phyloP scores from a whole-genome alignment of 23 red algal genomes.

The Gracilariopsis chorda region DNA sequence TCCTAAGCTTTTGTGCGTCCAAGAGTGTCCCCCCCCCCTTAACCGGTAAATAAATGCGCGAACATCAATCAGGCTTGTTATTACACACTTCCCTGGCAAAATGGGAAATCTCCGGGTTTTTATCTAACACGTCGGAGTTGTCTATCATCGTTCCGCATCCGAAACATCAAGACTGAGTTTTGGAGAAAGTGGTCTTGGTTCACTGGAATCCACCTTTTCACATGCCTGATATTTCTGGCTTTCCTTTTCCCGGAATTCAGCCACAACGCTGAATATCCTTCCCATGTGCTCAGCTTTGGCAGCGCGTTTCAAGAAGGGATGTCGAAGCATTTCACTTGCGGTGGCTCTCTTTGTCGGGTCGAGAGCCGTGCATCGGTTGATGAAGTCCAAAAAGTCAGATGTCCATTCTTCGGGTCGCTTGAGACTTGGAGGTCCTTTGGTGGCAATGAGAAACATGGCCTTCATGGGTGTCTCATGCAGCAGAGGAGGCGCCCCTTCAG shows the following conservation, averaged over 20 bases:
- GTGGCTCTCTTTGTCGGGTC: conserved; percentile 64
- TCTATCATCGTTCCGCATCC: not conserved
- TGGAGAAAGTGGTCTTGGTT: conserved; percentile 18
- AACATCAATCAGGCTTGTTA: no score
- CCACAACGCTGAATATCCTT: conserved; percentile 69
- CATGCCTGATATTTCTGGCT: conserved; percentile 28
- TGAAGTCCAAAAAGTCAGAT: conserved; percentile 84
- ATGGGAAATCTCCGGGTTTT: no score
- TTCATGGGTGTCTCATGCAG: conserved; percentile 84
- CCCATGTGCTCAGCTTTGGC: conserved; percentile 63
- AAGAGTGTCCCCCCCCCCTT: no score
- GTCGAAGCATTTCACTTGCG: conserved; percentile 75
- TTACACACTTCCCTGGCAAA: no score
- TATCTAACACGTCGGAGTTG: no score
- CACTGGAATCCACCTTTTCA: conserved; percentile 11
- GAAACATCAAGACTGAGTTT: conserved; percentile 6
- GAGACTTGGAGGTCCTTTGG: conserved; percentile 78
- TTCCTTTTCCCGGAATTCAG: conserved; percentile 62
- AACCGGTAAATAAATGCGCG: no score
- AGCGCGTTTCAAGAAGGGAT: conserved; percentile 85
- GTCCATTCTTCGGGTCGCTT: conserved; percentile 75
- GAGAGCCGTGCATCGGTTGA: conserved; percentile 61
- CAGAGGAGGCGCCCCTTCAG: conserved; percentile 90
- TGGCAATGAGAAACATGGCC: conserved; percentile 98
- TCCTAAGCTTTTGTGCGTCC: no score